These are phyloP conservation scores for Claviceps spartinae DNA, from an alignment of 2,329 filamentous ascomycete species.

Conservation along the genomic window DNA sequence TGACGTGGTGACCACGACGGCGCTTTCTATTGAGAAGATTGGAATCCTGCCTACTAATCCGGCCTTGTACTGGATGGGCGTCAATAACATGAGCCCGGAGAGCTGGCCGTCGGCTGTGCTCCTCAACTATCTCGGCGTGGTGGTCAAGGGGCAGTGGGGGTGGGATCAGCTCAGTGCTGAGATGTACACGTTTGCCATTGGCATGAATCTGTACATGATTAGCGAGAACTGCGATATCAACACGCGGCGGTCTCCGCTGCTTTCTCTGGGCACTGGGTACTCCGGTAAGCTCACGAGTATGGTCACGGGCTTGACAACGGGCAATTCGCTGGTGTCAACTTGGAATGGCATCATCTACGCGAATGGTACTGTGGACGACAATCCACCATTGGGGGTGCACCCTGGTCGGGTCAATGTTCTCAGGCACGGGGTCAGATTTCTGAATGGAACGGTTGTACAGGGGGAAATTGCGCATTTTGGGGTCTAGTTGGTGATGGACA, in stretches of 20 bases:
- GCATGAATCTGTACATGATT: slow-evolving; percentile 17
- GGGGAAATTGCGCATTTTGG: not conserved
- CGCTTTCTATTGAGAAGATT: slow-evolving; percentile 14
- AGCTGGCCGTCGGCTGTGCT: slow-evolving; percentile 19
- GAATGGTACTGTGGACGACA: slow-evolving; percentile 15
- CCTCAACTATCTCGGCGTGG: slow-evolving; percentile 19
- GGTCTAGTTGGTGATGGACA: no score
- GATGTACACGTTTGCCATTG: slow-evolving; percentile 17
- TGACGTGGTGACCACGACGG: slow-evolving; percentile 14
- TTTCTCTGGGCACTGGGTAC: not conserved
- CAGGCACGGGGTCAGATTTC: slow-evolving; percentile 14
- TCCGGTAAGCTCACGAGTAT: not conserved
- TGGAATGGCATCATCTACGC: slow-evolving; percentile 20
- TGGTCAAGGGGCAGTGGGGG: slow-evolving; percentile 11
- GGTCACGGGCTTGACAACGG: not conserved
- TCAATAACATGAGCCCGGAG: slow-evolving; percentile 15
- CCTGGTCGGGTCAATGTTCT: slow-evolving; percentile 11
- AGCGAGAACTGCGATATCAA: slow-evolving; percentile 20
- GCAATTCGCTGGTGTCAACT: not conserved
- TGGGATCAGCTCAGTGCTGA: slow-evolving; percentile 20
- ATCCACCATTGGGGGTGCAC: slow-evolving; percentile 11
- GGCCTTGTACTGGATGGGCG: slow-evolving; percentile 20
- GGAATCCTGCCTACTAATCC: slow-evolving; percentile 21
- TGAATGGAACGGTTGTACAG: slow-evolving; percentile 12
- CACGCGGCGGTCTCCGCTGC: slow-evolving; percentile 11